phyloP scores from a whole-genome alignment of 2,329 filamentous ascomycete species.

The Verruconis gallopava region DNA sequence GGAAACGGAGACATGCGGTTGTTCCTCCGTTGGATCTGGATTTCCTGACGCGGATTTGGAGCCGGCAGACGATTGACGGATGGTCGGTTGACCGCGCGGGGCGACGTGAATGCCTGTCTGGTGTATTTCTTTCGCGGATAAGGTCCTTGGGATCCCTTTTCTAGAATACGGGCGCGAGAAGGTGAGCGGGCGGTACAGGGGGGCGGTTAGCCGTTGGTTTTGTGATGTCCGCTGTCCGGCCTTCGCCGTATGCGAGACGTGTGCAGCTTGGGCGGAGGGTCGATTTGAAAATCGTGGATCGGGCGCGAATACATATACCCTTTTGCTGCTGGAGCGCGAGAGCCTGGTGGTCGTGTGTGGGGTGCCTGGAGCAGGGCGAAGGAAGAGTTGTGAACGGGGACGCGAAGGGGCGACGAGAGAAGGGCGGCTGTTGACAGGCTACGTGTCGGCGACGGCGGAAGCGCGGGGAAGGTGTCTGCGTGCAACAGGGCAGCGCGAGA shows the following conservation, averaged over 20 bases:
- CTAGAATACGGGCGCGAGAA: too few species aligned
- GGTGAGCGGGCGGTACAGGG: conserved; percentile 19
- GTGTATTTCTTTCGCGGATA: conserved; percentile 18
- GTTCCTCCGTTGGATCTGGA: too few species aligned
- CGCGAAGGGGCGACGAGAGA: too few species aligned
- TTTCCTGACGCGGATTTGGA: too few species aligned
- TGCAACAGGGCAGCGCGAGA: too few species aligned
- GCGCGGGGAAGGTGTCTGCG: too few species aligned
- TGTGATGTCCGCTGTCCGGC: conserved; percentile 80
- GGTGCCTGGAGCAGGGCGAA: conserved; percentile 3
- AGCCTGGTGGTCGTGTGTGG: not conserved
- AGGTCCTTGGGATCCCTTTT: conserved; percentile 52
- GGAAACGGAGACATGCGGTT: too few species aligned
- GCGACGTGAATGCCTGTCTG: conserved; percentile 28
- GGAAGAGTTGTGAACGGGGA: too few species aligned
- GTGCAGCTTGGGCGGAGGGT: conserved; percentile 89
- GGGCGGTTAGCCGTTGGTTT: conserved; percentile 72
- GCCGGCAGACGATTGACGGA: too few species aligned
- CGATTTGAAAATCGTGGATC: conserved; percentile 87
- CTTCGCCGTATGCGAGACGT: conserved; percentile 92
- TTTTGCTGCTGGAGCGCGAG: not conserved
- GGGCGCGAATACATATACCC: conserved; percentile 99
- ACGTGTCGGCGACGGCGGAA: too few species aligned
- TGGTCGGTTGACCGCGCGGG: too few species aligned
- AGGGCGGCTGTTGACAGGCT: too few species aligned